Conservation (phyloP, 176 grass and related monocot genomes). For the Aegilops umbellulata region DNA sequence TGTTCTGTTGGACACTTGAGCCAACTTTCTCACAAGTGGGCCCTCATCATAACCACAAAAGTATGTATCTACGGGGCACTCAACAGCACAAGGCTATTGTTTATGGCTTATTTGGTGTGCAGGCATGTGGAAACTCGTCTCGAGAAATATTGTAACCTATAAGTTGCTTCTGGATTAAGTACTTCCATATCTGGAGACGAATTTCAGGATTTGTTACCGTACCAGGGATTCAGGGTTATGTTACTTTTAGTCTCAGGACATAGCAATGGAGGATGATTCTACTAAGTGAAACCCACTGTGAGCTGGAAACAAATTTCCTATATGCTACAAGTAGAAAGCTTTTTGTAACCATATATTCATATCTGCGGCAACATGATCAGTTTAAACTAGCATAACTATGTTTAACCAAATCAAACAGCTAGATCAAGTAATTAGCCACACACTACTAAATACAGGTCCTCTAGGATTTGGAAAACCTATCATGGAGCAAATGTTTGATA, state of each 20-base stretch:
- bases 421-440: neutral
- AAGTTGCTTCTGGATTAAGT: neutral
- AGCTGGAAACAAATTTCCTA: neutral
- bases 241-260: neutral
- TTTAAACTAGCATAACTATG: neutral
- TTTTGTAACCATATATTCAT: neutral
- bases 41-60: neutral
- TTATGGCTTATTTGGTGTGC: neutral
- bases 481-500: neutral
- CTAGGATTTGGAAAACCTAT: neutral
- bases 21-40: neutral
- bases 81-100: neutral
- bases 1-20: neutral
- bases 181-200: slow-evolving; percentile 5
- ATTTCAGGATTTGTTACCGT: neutral
- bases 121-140: neutral
- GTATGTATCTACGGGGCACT: neutral
- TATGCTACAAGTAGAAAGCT: neutral
- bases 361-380: neutral
- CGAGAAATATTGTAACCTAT: neutral
- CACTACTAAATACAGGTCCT: neutral
- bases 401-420: neutral
- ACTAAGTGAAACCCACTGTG: neutral
- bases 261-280: neutral
- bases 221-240: neutral